These are phyloP conservation scores for Nakazawaea sp. DNA, from an alignment of 805 yeast genomes.

Conservation along the genomic window DNA sequence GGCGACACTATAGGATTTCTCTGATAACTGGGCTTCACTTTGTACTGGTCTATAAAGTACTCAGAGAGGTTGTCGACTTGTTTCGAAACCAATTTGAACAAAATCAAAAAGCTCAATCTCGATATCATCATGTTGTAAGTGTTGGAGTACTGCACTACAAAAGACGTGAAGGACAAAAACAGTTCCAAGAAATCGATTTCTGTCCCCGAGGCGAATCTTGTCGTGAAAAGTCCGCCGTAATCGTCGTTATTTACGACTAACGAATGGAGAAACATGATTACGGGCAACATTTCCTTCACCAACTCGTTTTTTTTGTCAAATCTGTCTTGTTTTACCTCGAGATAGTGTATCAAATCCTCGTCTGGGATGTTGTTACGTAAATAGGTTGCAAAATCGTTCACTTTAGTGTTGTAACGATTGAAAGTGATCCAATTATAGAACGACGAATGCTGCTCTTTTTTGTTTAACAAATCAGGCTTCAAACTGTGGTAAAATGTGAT, in stretches of 20 bases:
- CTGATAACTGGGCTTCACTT: constrained; percentile 35
- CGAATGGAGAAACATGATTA: constrained; percentile 4
- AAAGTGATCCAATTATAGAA: constrained; percentile 28
- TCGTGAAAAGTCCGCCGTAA: constrained; percentile 1
- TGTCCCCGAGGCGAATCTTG: not conserved
- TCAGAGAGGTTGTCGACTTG: constrained; percentile 13
- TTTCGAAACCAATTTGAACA: constrained; percentile 20
- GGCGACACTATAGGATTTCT: constrained; percentile 26
- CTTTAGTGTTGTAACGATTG: constrained; percentile 18
- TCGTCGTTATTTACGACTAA: constrained; percentile 3
- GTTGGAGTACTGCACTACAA: constrained; percentile 29
- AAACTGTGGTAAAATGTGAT: constrained; percentile 4
- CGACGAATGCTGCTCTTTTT: constrained; percentile 13
- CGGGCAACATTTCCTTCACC: constrained; percentile 6
- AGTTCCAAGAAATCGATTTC: constrained; percentile 18
- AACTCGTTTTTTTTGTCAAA: constrained; percentile 1
- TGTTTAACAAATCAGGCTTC: constrained; percentile 8
- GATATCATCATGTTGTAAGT: constrained; percentile 19
- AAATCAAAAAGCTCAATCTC: constrained; percentile 21
- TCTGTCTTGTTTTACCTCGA: constrained; percentile 1
- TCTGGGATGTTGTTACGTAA: constrained; percentile 1
- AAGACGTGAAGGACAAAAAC: constrained; percentile 32
- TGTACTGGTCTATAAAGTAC: constrained; percentile 25
- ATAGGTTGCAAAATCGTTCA: not conserved
- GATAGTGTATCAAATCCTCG: not conserved